phyloP scores from a whole-genome alignment of 2,329 filamentous ascomycete genomes.

The Colletotrichum siamense region DNA sequence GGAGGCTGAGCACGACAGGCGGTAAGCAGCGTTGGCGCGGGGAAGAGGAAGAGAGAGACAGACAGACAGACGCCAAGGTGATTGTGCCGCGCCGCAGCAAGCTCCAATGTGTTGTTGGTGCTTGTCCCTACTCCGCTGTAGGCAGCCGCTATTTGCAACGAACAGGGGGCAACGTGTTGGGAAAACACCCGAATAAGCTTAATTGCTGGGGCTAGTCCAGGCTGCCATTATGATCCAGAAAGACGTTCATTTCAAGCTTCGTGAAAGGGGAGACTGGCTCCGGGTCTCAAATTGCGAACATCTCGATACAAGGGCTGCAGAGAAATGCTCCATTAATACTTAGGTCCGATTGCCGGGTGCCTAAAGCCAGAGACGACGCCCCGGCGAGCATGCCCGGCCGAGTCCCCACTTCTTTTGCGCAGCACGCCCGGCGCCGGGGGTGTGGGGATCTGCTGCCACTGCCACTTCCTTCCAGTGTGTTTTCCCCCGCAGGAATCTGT shows the following conservation, averaged over 20 bases:
- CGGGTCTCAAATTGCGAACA: not conserved
- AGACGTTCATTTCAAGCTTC: not conserved
- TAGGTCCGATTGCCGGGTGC: not conserved
- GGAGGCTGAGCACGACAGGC: not conserved
- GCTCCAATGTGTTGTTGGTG: not conserved
- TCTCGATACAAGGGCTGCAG: not conserved
- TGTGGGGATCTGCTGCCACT: not conserved
- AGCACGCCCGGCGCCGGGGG: not conserved
- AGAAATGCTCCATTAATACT: not conserved
- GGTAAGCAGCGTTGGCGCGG: not conserved
- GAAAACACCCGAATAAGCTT: not conserved
- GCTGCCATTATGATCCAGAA: not conserved
- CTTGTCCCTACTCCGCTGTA: not conserved
- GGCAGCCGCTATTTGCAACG: not conserved
- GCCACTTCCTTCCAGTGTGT: conserved; percentile 1
- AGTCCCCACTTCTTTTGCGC: not conserved
- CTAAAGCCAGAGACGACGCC: not conserved
- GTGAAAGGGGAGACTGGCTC: not conserved
- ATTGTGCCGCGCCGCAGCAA: not conserved
- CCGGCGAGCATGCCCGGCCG: not conserved
- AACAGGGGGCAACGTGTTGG: not conserved
- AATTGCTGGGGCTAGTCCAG: not conserved
- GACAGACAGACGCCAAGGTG: not conserved
- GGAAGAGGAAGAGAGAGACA: not conserved
- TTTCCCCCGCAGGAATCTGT: not conserved